These are phyloP conservation scores for Chlamydomonas sp. DNA, from an alignment of 139 green algal species.

Conservation along the genomic window DNA sequence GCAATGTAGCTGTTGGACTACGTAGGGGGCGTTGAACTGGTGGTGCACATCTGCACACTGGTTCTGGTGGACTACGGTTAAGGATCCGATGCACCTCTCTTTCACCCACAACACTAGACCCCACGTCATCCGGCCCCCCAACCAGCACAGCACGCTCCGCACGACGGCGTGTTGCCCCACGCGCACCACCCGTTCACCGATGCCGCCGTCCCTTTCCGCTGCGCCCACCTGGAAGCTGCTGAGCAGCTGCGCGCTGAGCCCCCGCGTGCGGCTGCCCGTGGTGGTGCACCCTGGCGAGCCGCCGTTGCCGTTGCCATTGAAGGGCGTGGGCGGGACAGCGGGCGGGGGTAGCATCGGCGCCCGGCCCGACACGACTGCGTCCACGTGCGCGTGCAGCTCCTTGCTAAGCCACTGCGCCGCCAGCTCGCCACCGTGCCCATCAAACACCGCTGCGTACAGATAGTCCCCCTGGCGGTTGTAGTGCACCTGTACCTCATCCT, in stretches of 20 bases:
- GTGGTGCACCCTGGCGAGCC: neutral
- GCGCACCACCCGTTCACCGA: neutral
- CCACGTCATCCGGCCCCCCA: no score
- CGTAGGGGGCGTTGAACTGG: no score
- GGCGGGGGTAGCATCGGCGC: neutral
- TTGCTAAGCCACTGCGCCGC: constrained; percentile 58
- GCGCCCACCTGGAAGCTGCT: neutral
- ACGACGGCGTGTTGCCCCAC: no score
- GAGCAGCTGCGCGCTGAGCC: constrained; percentile 3
- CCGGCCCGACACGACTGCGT: neutral
- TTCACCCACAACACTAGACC: no score
- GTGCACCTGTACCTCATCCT: constrained; percentile 43
- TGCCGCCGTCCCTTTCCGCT: neutral
- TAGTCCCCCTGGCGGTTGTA: constrained; percentile 17
- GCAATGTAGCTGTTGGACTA: no score
- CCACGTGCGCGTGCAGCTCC: constrained; percentile 42
- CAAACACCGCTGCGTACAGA: constrained; percentile 58
- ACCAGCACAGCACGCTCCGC: no score
- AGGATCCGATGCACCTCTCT: no score
- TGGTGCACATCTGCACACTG: no score
- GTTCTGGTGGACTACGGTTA: no score
- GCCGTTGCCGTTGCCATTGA: constrained; percentile 6
- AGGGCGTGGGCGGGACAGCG: neutral
- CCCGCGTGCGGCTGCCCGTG: constrained; percentile 7
- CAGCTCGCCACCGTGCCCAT: constrained; percentile 56